Conservation (phyloP, 139 green algal genomes). For the Eudorina sp. region DNA sequence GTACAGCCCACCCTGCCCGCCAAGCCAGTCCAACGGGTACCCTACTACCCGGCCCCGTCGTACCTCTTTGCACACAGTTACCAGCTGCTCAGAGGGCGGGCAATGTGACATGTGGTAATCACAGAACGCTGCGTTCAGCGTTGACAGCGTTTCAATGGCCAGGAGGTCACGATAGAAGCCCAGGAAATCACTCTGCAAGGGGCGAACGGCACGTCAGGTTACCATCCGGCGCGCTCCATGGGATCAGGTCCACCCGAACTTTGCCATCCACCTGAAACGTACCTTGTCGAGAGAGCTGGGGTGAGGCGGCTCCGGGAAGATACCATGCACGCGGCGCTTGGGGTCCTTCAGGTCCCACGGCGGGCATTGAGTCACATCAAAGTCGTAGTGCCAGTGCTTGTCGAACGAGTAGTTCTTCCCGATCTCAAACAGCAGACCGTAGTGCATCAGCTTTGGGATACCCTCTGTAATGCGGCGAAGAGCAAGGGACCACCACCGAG, state of each 20-base stretch:
- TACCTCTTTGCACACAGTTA: constrained; percentile 73
- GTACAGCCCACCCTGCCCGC: too few relatives aligned
- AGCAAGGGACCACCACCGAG: too few relatives aligned
- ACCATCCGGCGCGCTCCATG: background rate
- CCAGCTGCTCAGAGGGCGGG: constrained; percentile 73
- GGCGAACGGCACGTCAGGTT: background rate
- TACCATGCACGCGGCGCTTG: constrained; percentile 49
- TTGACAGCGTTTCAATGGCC: constrained; percentile 76
- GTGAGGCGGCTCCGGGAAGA: constrained; percentile 74
- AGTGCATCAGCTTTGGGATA: constrained; percentile 89
- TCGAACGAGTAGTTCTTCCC: constrained; percentile 69
- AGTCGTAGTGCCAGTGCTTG: constrained; percentile 88
- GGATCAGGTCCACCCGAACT: too few relatives aligned
- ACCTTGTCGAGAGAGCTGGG: constrained; percentile 57
- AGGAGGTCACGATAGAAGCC: constrained; percentile 79
- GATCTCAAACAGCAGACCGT: constrained; percentile 81
- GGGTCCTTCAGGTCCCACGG: constrained; percentile 69
- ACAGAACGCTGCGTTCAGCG: constrained; percentile 88
- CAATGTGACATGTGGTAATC: constrained; percentile 80
- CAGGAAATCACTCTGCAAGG: constrained; percentile 32
- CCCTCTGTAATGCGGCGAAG: constrained; percentile 30
- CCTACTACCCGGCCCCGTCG: too few relatives aligned
- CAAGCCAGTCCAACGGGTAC: too few relatives aligned
- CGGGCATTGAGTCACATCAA: constrained; percentile 79
- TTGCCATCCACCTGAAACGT: too few relatives aligned